Conservation (phyloP, 2,329 filamentous ascomycete genomes). For the Rhynchosporium secalis region DNA sequence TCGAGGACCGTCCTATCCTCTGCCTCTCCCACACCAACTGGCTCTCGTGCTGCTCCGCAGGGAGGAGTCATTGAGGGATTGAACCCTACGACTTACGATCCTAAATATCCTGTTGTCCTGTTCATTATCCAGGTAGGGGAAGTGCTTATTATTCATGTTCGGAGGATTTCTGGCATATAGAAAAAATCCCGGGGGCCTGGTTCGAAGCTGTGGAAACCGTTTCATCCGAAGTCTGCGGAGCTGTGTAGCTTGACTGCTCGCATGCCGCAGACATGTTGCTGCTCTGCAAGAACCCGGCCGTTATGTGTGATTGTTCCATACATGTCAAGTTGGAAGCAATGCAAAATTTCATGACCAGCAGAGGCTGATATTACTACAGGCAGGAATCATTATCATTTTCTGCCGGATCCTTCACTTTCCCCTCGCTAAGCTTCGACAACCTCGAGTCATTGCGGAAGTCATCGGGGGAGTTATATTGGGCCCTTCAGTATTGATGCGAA, state of each 20-base stretch:
- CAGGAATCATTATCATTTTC: slow-evolving; percentile 71
- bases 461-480: slow-evolving; percentile 83
- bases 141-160: not conserved
- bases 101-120: slow-evolving; percentile 64
- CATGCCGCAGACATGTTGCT: not conserved
- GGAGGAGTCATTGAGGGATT: slow-evolving; percentile 64
- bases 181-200: slow-evolving; percentile 9
- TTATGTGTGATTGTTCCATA: not conserved
- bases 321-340: not conserved
- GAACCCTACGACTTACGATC: slow-evolving; percentile 61
- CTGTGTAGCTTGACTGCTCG: slow-evolving; percentile 17
- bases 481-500: slow-evolving; percentile 83
- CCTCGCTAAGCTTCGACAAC: slow-evolving; percentile 73
- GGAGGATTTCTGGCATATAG: slow-evolving; percentile 4
- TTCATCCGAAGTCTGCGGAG: not conserved
- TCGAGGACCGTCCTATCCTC: slow-evolving; percentile 18
- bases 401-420: slow-evolving; percentile 75
- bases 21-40: slow-evolving; percentile 23
- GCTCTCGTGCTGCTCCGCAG: slow-evolving; percentile 45
- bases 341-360: not conserved
- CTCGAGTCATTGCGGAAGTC: slow-evolving; percentile 81
- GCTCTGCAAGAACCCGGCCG: slow-evolving; percentile 2
- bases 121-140: slow-evolving; percentile 66
- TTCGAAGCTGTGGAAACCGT: not conserved
- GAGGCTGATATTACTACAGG: slow-evolving; percentile 45